Evolutionary conservation across 2,329 filamentous ascomycete genomes (phyloP).

Genomic region (Trichoderma sp.): DNA sequence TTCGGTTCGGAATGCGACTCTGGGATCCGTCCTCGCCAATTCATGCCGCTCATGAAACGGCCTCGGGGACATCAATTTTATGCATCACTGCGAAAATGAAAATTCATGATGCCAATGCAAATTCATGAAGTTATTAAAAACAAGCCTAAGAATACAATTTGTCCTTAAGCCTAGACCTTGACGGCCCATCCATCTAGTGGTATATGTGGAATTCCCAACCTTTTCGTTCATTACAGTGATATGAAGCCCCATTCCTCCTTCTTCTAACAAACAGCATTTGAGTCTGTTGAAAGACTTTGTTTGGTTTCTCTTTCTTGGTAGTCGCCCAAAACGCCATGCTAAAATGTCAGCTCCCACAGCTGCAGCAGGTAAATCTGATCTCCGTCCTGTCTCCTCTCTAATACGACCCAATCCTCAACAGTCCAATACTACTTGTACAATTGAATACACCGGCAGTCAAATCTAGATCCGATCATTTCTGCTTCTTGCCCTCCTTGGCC

Average conservation of each 20-base stretch:
- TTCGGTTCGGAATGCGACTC: slow-evolving; percentile 19
- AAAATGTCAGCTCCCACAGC: not conserved
- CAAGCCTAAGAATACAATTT: not conserved
- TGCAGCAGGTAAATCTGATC: not conserved
- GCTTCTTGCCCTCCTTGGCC: slow-evolving; percentile 55
- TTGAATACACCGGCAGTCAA: slow-evolving; percentile 3
- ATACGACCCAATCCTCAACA: not conserved
- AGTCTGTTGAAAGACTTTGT: slow-evolving; percentile 33
- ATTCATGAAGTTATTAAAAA: not conserved
- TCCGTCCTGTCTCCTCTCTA: slow-evolving; percentile 2
- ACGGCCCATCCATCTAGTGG: slow-evolving; percentile 2
- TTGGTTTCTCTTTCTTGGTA: not conserved
- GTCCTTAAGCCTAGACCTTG: not conserved
- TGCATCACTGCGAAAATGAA: not conserved
- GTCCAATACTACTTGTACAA: not conserved
- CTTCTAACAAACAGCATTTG: slow-evolving; percentile 16
- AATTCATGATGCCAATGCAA: not conserved
- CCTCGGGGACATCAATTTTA: not conserved
- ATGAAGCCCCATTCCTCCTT: not conserved
- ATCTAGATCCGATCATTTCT: slow-evolving; percentile 37
- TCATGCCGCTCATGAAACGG: not conserved
- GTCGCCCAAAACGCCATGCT: slow-evolving; percentile 25
- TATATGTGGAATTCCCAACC: slow-evolving; percentile 30
- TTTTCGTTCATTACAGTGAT: not conserved
- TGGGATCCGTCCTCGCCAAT: not conserved